A percentile compares a stretch with the other conserved stretches of the same genome.
Conservation (phyloP, 495 filamentous ascomycete species). For the Neurospora hispaniola region DNA sequence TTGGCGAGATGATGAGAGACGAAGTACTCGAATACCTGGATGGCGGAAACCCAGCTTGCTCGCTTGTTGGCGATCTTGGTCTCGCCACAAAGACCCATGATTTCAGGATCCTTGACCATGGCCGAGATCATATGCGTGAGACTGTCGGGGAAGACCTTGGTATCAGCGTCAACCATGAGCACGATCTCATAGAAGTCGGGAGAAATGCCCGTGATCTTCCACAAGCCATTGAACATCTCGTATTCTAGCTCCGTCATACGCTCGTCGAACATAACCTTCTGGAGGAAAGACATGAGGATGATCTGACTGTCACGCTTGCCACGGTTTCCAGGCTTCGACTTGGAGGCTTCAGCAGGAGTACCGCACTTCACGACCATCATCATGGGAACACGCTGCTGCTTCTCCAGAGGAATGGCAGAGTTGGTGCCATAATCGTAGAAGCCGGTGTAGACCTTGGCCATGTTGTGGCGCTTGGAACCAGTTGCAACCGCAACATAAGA, state of each 20-base stretch:
- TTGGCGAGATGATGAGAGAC: constrained; percentile 96
- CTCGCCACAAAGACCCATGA: constrained; percentile 97
- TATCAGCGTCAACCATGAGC: constrained; percentile 99
- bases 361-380: constrained; percentile 95
- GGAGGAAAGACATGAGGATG: constrained; percentile 97
- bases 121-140: constrained; percentile 97
- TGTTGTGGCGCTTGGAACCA: constrained; percentile 96
- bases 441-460: constrained; percentile 95
- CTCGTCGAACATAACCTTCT: constrained; percentile 99
- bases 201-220: constrained; percentile 95
- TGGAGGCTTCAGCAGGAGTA: constrained; percentile 71
- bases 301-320: constrained; percentile 99
- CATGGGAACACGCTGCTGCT: constrained; percentile 98
- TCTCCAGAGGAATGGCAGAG: constrained; percentile 67
- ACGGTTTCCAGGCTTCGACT: constrained; percentile 86
- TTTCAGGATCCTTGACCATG: constrained; percentile 98
- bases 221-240: constrained; percentile 98
- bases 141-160: constrained; percentile 96
- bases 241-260: constrained; percentile 99
- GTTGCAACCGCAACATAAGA: constrained; percentile 96
- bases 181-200: constrained; percentile 96
- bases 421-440: constrained; percentile 93
- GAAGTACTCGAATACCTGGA: constrained; percentile 99
- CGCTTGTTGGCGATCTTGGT: constrained; percentile 99
- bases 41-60: constrained; percentile 89